Evolutionary conservation across 495 filamentous ascomycete genomes (phyloP).

Genomic region (Xylaria nigripes): DNA sequence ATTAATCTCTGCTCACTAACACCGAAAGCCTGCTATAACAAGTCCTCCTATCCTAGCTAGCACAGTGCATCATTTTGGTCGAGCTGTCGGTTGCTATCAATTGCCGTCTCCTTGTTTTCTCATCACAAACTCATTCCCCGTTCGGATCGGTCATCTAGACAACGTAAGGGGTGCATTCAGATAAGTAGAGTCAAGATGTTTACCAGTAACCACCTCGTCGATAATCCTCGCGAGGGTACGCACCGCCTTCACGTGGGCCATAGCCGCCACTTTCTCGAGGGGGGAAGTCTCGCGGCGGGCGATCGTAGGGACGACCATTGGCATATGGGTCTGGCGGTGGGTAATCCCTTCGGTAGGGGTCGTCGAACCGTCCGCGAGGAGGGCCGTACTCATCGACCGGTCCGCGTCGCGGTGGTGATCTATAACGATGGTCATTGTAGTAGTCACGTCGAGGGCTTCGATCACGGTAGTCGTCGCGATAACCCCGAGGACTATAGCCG

Average conservation of each 20-base stretch:
- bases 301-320: conserved; percentile 56
- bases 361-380: conserved; percentile 55
- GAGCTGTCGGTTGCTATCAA: neutral
- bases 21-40: neutral
- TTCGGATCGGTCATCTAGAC: conserved; percentile 20
- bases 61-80: conserved; percentile 1
- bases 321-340: conserved; percentile 55
- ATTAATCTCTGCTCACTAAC: neutral
- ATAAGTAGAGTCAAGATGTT: conserved; percentile 21
- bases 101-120: conserved; percentile 1
- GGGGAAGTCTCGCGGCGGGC: conserved; percentile 47
- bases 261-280: conserved; percentile 43
- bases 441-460: conserved; percentile 73
- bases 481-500: conserved; percentile 63
- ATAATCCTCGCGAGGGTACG: conserved; percentile 37
- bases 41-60: conserved; percentile 7
- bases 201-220: conserved; percentile 41
- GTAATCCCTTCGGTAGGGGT: conserved; percentile 54
- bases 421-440: conserved; percentile 75
- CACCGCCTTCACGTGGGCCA: conserved; percentile 37
- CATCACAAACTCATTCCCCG: conserved; percentile 7
- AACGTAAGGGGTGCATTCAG: conserved; percentile 27
- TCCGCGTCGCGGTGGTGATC: conserved; percentile 63
- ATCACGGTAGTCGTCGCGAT: conserved; percentile 72
- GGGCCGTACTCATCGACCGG: conserved; percentile 71